phyloP scores from a whole-genome alignment of 1,284 basidiomycete species.

The Trichosporon coremiiforme region DNA sequence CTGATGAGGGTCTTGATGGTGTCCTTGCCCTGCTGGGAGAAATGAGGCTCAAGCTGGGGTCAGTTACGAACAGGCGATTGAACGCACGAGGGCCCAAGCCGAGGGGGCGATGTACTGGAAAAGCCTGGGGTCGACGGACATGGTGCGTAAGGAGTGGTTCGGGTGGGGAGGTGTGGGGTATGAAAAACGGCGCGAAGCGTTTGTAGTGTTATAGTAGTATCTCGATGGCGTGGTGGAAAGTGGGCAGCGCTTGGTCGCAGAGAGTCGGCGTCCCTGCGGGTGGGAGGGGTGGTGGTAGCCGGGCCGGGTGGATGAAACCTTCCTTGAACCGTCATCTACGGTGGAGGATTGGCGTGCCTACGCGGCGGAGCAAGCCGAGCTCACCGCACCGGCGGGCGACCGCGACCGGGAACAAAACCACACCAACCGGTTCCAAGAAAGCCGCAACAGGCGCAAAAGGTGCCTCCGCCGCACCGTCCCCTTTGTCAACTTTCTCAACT shows the following conservation, averaged over 20 bases:
- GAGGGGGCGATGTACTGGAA: slow-evolving; percentile 36
- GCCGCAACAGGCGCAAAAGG: too few species aligned
- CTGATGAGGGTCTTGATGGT: slow-evolving; percentile 77
- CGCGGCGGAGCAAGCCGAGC: background rate
- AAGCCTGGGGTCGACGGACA: slow-evolving; percentile 32
- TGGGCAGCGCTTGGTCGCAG: background rate
- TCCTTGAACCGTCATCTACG: slow-evolving; percentile 2
- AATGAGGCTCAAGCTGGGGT: slow-evolving; percentile 79
- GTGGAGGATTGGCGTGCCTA: background rate
- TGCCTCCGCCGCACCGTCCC: background rate
- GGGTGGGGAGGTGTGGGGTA: slow-evolving; percentile 1
- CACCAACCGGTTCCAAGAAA: background rate
- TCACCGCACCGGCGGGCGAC: too few species aligned
- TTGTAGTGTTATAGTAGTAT: background rate
- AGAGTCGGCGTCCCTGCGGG: too few species aligned
- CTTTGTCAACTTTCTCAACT: too few species aligned
- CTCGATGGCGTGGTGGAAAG: background rate
- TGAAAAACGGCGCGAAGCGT: background rate
- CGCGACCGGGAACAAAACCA: background rate
- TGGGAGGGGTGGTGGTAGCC: background rate
- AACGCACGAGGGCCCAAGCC: slow-evolving; percentile 39
- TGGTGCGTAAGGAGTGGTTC: slow-evolving; percentile 20
- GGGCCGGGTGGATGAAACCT: slow-evolving; percentile 4
- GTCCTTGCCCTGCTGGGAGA: slow-evolving; percentile 84
- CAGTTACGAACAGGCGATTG: background rate